Evolutionary conservation across 202 grass and related monocot genomes (phyloP).

Genomic region (Zizania palustris): DNA sequence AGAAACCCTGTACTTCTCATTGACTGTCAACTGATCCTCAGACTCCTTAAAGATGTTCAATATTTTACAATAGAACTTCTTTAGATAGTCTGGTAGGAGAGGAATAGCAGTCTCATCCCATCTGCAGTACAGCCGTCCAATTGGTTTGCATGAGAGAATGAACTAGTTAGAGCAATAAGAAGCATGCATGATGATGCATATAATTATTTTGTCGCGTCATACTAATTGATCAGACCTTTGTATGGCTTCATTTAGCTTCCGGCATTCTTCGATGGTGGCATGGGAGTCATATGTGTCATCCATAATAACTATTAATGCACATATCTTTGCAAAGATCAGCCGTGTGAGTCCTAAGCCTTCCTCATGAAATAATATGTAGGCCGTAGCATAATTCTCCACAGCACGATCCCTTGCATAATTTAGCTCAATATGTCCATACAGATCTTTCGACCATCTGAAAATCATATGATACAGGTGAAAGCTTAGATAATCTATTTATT

Average conservation of each 20-base stretch:
- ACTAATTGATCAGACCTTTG: background rate
- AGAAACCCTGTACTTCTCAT: no score
- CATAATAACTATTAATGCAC: background rate
- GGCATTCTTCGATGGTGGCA: conserved; percentile 2
- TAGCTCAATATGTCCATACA: background rate
- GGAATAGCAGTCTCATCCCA: conserved; percentile 26
- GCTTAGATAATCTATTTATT: no score
- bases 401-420: conserved; percentile 29
- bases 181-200: no score
- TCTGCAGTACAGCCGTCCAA: background rate
- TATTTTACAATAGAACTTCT: conserved; percentile 6
- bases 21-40: no score
- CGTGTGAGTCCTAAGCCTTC: background rate
- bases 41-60: background rate
- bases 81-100: conserved; percentile 28
- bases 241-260: background rate
- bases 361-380: background rate
- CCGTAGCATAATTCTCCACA: conserved; percentile 42
- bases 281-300: conserved; percentile 30
- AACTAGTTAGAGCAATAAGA: no score
- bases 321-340: background rate
- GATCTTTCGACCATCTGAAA: conserved; percentile 46
- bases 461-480: background rate
- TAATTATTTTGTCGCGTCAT: no score
- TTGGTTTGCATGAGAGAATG: no score